Evolutionary conservation across 2,329 filamentous ascomycete genomes (phyloP), one percentile per base, ranked within the genome.

Genomic region (Fusarium pseudonygamai): DNA sequence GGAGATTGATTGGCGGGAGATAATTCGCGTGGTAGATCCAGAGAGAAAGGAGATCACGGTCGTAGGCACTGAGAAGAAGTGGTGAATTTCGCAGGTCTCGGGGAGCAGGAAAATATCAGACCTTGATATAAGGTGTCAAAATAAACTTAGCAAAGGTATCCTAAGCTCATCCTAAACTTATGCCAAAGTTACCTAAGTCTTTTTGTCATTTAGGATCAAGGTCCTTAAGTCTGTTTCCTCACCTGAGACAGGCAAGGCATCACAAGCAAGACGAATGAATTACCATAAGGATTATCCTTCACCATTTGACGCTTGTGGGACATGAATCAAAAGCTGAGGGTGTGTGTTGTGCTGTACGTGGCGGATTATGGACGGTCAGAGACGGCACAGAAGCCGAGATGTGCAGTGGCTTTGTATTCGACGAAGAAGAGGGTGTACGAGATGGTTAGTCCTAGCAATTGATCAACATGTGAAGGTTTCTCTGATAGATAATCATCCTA

Each of bases 1-100:
- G 56, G 74, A 73, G 59, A 66, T 84, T 43, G 79, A 80, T 71
- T 82, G 80, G 81, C 75, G 74, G 43, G 73, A 71, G 55, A 75
- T 82, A 49, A 69, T 80, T 42, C 75, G 73, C n/a, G 72, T 75
- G 42, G 72, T 80, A 53, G 79, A 80, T 43, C 79, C 79, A 2
- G 78, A 79, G 22, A 78, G 75, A 39, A 78, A 67, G 60, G 75
- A 75, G 39, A 73, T 77, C 1, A 73, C 77, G 24, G 74, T 69
- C n/a, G 58, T 75, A 11, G 75, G 70, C 16, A 58, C 58, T 34
- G 72, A 69, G 45, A 56, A 63, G 56, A 66, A 67, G 61, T 67
- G 73, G 73, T 74, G 46, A 61, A 34, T 37, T 20, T 7, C 37
- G 15, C 30, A 30, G 46, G 24, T 24, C 18, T 37, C 10, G 1